Base-by-base conservation (phyloP, 2,329 filamentous ascomycete genomes). In the Botrytis fragariae region DNA sequence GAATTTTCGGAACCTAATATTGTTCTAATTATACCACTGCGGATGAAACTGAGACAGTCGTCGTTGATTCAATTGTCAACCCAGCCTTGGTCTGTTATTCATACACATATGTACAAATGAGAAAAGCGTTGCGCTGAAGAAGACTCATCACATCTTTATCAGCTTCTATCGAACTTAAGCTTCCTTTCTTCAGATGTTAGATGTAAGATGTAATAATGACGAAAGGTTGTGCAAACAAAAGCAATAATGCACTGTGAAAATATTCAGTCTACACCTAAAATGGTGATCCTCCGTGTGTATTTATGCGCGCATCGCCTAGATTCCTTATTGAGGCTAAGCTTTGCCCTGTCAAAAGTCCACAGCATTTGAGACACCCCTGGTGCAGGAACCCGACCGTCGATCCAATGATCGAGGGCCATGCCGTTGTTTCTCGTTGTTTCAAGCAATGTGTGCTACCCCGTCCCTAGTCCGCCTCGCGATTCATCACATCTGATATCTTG, bases 351-450 rank as follows among this genome's bases (percentile, higher is more conserved):
- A 61, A 39, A 39, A 62, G 65, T 73, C 42, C 71, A 69, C 71
- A 57, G 29, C 71, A 57, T 73, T 69, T 63, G 54, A 70, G 71
- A 70, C 64, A 62, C 35, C 71, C 35, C 20, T 69, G 57, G 71
- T 70, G 65, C 71, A 70, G 71, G 71, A 69, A 73, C 71, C 71
- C 65, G 71, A 70, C 65, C n/a, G 51, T 59, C 65, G 54, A 69
- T 73, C 71, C 71, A 73, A 73, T 73, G 42, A 70, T 57, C 71
- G 32, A 72, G 48, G 42, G 37, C 71, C n/a, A 61, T 72, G 42
- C 61, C 39, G 71, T 45, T 72, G 29, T 69, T 68, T 69, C 63
- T 72, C 63, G 71, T 61, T 72, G 71, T 69, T 72, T 72, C 63
- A 70, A 62, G 54, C 64, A 48, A 69, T 20, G n/a, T 54, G n/a